Evolutionary conservation across 257 asterid genomes (phyloP).

Genomic region (Apocynum venetum): DNA sequence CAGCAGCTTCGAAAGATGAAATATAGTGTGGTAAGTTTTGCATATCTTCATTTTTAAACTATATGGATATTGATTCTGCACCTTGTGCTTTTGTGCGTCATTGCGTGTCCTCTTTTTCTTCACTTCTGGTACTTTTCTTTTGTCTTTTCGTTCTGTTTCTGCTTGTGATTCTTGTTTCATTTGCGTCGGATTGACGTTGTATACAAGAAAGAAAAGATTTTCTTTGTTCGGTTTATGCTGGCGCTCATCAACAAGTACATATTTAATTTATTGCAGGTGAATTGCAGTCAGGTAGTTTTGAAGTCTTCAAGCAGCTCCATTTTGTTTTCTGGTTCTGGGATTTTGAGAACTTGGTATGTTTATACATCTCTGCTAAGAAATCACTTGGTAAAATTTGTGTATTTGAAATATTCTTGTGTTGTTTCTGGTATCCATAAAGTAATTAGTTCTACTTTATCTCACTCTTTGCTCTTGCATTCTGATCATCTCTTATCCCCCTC

Average conservation of each 20-base stretch:
- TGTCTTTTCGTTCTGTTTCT: neutral
- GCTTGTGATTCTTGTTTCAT: neutral
- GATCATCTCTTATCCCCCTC: neutral
- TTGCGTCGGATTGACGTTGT: conserved; percentile 2
- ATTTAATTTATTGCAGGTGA: neutral
- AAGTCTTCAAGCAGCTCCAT: neutral
- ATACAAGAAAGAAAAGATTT: neutral
- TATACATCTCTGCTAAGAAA: neutral
- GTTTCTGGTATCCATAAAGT: neutral
- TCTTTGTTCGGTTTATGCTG: neutral
- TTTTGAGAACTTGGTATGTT: neutral
- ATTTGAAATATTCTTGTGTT: neutral
- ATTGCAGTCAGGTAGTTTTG: neutral
- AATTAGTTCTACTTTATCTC: neutral
- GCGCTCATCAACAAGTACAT: neutral
- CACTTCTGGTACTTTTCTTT: neutral
- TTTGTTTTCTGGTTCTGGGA: neutral
- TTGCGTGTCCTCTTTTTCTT: neutral
- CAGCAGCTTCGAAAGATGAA: too few relatives aligned
- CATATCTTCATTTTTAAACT: too few relatives aligned
- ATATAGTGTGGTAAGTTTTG: too few relatives aligned
- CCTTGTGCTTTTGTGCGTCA: neutral
- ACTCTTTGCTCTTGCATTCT: neutral
- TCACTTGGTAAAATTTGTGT: neutral
- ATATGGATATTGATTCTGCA: neutral